A percentile compares a stretch with the other conserved stretches of the same genome.
These are phyloP conservation scores for Puya raimondii DNA, from an alignment of 176 grass and related monocot species.

Conservation along the genomic window DNA sequence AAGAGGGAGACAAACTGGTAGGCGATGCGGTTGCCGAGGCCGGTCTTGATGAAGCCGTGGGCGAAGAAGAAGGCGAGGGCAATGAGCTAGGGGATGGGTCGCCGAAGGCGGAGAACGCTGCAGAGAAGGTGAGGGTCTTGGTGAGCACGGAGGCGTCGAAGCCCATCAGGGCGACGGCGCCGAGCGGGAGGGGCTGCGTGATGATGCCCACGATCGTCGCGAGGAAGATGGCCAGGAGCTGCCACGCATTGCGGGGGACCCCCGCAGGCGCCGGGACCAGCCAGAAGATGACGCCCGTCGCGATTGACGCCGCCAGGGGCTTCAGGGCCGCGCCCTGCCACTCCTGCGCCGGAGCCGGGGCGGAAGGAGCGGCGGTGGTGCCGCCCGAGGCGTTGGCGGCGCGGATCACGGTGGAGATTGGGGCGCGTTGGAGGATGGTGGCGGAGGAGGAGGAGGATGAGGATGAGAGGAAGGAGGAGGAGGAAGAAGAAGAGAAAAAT, in stretches of 20 bases:
- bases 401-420: not conserved
- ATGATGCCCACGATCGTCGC: conserved; percentile 98
- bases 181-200: conserved; percentile 83
- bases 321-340: conserved; percentile 64
- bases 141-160: conserved; percentile 83
- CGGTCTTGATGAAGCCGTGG: conserved; percentile 87
- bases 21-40: conserved; percentile 70
- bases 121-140: conserved; percentile 70
- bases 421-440: not conserved
- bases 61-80: conserved; percentile 99
- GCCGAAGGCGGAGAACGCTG: conserved; percentile 88
- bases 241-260: conserved; percentile 74
- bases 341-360: conserved; percentile 24
- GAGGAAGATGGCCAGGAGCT: conserved; percentile 84
- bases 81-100: conserved; percentile 98
- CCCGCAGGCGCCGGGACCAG: conserved; percentile 60
- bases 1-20: conserved; percentile 89
- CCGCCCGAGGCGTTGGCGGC: too few species aligned
- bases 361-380: not conserved
- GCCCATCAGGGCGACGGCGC: conserved; percentile 80
- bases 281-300: conserved; percentile 63
- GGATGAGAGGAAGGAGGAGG: not conserved
- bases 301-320: conserved; percentile 48
- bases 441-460: not conserved
- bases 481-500: too few species aligned